Conservation (phyloP, 1,284 basidiomycete genomes). For the Apiotrichum akiyoshidainum region DNA sequence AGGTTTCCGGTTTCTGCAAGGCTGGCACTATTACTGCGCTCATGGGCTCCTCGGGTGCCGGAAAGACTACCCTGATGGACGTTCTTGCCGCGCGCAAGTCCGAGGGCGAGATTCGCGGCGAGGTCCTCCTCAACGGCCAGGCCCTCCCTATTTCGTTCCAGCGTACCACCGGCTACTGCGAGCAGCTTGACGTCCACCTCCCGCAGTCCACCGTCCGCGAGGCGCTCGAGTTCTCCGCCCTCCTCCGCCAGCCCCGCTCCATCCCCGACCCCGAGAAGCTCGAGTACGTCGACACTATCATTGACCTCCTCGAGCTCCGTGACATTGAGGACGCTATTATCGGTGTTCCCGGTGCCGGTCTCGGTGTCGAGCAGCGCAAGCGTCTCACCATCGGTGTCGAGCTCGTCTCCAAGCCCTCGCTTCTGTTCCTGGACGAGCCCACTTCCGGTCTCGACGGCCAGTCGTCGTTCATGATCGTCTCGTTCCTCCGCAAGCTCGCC, state of each 20-base stretch:
- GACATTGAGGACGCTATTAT: slow-evolving; percentile 56
- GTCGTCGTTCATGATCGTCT: slow-evolving; percentile 59
- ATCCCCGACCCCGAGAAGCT: slow-evolving; percentile 59
- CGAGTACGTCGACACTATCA: slow-evolving; percentile 56
- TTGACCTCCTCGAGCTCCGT: slow-evolving; percentile 55
- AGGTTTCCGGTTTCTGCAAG: slow-evolving; percentile 56
- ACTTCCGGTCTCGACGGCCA: slow-evolving; percentile 60
- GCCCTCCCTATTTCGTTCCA: slow-evolving; percentile 55
- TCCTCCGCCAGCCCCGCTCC: slow-evolving; percentile 68
- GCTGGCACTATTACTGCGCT: slow-evolving; percentile 55
- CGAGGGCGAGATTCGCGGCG: slow-evolving; percentile 46
- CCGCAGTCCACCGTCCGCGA: slow-evolving; percentile 62
- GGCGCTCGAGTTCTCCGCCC: slow-evolving; percentile 75
- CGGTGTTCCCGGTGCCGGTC: slow-evolving; percentile 52
- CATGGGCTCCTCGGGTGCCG: slow-evolving; percentile 51
- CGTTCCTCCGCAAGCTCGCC: slow-evolving; percentile 57
- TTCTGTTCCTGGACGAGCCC: slow-evolving; percentile 54
- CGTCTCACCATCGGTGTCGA: slow-evolving; percentile 57
- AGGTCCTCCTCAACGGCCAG: slow-evolving; percentile 54
- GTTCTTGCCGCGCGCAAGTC: slow-evolving; percentile 52
- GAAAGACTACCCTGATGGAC: slow-evolving; percentile 53
- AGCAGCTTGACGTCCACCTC: slow-evolving; percentile 45
- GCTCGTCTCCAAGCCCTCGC: slow-evolving; percentile 41
- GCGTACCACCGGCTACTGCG: slow-evolving; percentile 53
- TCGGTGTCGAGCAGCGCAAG: slow-evolving; percentile 52